Evolutionary conservation across 2,329 filamentous ascomycete genomes (phyloP), one percentile per base, ranked within the genome.

Genomic region (Salinomyces thailandicus): DNA sequence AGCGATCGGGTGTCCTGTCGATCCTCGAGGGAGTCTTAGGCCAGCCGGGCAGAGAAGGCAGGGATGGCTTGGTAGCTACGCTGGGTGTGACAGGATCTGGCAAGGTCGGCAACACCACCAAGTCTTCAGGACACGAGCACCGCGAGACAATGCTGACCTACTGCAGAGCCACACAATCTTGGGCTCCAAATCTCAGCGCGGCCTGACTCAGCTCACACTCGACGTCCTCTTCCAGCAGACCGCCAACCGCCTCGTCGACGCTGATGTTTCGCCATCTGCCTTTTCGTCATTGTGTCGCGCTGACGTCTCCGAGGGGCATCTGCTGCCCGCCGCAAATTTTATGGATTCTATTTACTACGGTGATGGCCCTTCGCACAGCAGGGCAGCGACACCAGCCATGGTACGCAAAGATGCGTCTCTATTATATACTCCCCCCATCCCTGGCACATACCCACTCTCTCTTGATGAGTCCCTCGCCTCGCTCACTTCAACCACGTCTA

Each of bases 1-100:
- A 85, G 47, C 79, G 79, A 52, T 84, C 81, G 0, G 80, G 81
- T 16, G 75, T 94, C 30, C 65, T 81, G 11, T 71, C 76, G 1
- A 67, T 95, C 29, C 73, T 95, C 5, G 79, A 89, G 51, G 85
- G 85, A 14, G 86, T 94, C 3, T 58, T 98, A 28, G 80, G 80
- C 5, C 71, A 74, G 15, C 67, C 75, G 30, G 79, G 80, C 20
- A 75, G 79, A 34, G 81, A 91, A 45, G 85, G 86, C 13, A 80
- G 85, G 46, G 89, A 96, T 70, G 87, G 85, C 7, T 65, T 96
- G 38, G 67, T 98, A 36, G 91, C 91, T 18, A 96, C 91, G 5
- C 62, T 98, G 39, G 91, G 91, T 12, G 86, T 95, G 29, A 95
- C 89, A 5, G 91, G 91, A 9, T 95, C 87, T 33, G 91, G 91